These are phyloP conservation scores for Phytopythium sindhum DNA, from an alignment of 352 stramenopile species.

Conservation along the genomic window DNA sequence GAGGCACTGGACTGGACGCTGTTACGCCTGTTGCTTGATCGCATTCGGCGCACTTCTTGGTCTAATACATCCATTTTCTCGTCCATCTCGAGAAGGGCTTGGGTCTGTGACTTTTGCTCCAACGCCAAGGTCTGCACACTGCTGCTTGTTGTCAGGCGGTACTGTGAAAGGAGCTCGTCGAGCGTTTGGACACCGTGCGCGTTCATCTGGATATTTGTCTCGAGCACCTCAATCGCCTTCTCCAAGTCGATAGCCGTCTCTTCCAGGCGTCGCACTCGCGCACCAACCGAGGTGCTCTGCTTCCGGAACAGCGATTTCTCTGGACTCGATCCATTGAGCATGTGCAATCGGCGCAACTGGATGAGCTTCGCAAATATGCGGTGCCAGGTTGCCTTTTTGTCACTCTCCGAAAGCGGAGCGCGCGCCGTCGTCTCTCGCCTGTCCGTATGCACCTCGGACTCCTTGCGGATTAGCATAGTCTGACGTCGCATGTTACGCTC, in stretches of 20 bases:
- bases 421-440: not conserved
- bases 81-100: conserved; percentile 46
- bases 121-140: conserved; percentile 41
- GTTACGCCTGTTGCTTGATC: conserved; percentile 32
- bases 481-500: conserved; percentile 24
- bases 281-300: conserved; percentile 62
- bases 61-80: conserved; percentile 57
- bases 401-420: not conserved
- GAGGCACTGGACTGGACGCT: conserved; percentile 25
- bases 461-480: conserved; percentile 17
- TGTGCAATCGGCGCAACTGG: conserved; percentile 49
- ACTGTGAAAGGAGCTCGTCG: conserved; percentile 31
- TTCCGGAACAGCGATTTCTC: conserved; percentile 54
- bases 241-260: conserved; percentile 46
- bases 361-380: conserved; percentile 50
- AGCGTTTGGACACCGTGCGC: conserved; percentile 34
- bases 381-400: conserved; percentile 27
- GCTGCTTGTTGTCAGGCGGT: conserved; percentile 31
- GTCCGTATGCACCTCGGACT: conserved; percentile 11
- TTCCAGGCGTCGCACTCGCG: conserved; percentile 55
- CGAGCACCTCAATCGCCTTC: conserved; percentile 46
- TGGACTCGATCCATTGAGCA: conserved; percentile 43
- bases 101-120: conserved; percentile 31
- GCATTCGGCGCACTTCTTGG: conserved; percentile 47
- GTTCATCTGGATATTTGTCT: conserved; percentile 35